A percentile compares a stretch with the other conserved stretches of the same genome.
These are phyloP conservation scores for Talaromyces sp. DNA, from an alignment of 2,329 filamentous ascomycete species.

Conservation along the genomic window DNA sequence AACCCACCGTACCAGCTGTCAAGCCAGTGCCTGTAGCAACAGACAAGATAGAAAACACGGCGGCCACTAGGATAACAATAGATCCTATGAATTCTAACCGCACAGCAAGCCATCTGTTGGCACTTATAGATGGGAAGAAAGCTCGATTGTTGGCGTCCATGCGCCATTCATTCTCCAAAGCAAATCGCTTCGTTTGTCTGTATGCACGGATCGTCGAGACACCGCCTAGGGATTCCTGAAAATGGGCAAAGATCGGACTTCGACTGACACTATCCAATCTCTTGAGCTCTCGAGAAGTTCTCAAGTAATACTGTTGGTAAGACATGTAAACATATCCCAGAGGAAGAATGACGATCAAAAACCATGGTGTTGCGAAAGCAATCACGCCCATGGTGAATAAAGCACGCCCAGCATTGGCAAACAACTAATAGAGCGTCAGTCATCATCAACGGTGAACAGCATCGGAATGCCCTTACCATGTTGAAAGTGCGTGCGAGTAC, in stretches of 20 bases:
- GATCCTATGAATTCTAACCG: conserved; percentile 94
- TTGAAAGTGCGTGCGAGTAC: conserved; percentile 95
- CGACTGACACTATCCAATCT: conserved; percentile 89
- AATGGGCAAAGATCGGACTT: conserved; percentile 96
- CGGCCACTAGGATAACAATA: conserved; percentile 82
- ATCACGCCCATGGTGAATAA: conserved; percentile 84
- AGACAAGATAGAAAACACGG: conserved; percentile 73
- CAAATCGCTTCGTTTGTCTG: conserved; percentile 79
- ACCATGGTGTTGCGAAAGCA: conserved; percentile 71
- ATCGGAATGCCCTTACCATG: conserved; percentile 57
- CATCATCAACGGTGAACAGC: background rate
- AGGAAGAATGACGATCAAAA: conserved; percentile 74
- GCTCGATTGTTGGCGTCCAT: conserved; percentile 91
- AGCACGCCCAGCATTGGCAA: conserved; percentile 68
- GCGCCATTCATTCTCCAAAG: conserved; percentile 93
- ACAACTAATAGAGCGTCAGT: conserved; percentile 45
- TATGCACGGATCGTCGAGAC: conserved; percentile 95
- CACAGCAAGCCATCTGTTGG: conserved; percentile 89
- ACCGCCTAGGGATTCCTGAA: conserved; percentile 92
- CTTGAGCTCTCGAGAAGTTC: conserved; percentile 94
- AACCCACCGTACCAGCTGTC: conserved; percentile 72
- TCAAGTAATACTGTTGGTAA: conserved; percentile 94
- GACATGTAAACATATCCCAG: conserved; percentile 76
- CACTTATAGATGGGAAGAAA: conserved; percentile 93
- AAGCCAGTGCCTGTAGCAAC: conserved; percentile 63